Base-by-base conservation (phyloP, 2,329 filamentous ascomycete genomes). In the Clarireedia homoeocarpa region DNA sequence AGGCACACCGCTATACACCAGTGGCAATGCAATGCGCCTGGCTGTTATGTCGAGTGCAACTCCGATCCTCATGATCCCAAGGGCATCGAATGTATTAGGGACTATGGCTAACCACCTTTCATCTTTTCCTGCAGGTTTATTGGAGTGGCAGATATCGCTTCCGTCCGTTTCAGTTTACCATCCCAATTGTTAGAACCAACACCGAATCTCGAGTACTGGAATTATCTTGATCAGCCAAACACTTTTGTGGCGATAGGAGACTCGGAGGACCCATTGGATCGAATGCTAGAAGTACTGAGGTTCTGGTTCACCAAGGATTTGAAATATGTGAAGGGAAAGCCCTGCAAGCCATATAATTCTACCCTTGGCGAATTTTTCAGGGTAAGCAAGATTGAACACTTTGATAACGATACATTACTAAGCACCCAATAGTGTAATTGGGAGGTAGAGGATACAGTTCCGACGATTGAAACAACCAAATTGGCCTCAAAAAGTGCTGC, bases 271-370 rank as follows among this genome's bases (percentile, higher is more conserved):
- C 82, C 88, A 10, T 77, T 97, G 55, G 92, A 94, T 65, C 90
- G 94, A 64, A 96, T 96, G 89, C 81, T 99, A 51, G 91, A 92
- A 68, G 90, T 95, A 30, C 74, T 97, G 65, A 85, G 91, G 58
- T 99, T 97, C 74, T 99, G 94, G 94, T 95, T 97, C 67, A 97
- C 94, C 61, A 99, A 99, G 72, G 94, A 99, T 72, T 72, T 99
- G 72, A 99, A 99, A 82, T 99, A 97, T 68, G 89, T 95, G 71
- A 97, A 97, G 76, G 92, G 92, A 58, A 95, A 91, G 76, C 94
- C 94, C 45, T 97, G 92, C 83, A 99, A 99, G 74, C 94, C 94
- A 10, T 99, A 99, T 76, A 99, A 99, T 73, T 96, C 91, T 48
- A 91, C 91, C 38, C 75, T 99, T 51, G 94, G 94, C 62, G 94